Conservation (phyloP, 306 rosid species). For the Myrica gale region DNA sequence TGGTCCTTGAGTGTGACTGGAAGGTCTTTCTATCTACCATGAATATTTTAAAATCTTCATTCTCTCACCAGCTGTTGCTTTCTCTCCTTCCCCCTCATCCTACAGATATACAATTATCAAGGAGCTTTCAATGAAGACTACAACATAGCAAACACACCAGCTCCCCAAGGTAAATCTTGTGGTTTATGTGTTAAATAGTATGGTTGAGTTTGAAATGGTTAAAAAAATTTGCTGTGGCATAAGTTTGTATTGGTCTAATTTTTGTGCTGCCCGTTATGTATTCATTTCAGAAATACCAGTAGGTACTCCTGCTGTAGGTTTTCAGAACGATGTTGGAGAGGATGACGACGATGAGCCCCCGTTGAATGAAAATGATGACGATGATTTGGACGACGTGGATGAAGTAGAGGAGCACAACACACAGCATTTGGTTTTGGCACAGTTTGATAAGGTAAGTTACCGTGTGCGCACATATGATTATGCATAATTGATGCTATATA, state of each 20-base stretch:
- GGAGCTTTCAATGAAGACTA: slow-evolving; percentile 82
- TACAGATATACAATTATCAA: slow-evolving; percentile 86
- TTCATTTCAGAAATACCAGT: slow-evolving; percentile 57
- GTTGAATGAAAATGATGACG: slow-evolving; percentile 91
- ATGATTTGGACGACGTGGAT: slow-evolving; percentile 90
- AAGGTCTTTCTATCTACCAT: not conserved
- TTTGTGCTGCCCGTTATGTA: slow-evolving; percentile 2
- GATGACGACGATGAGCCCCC: slow-evolving; percentile 92
- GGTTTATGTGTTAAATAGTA: slow-evolving; percentile 17
- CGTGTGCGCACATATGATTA: not conserved
- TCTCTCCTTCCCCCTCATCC: slow-evolving; percentile 19
- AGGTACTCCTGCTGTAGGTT: slow-evolving; percentile 70
- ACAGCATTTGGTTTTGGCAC: slow-evolving; percentile 90
- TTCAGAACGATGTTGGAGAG: slow-evolving; percentile 46
- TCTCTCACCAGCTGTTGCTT: slow-evolving; percentile 20
- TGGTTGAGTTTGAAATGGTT: slow-evolving; percentile 16
- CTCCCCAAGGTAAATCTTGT: slow-evolving; percentile 67
- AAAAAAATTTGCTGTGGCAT: not conserved
- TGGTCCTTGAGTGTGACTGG: not conserved
- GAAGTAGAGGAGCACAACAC: slow-evolving; percentile 83
- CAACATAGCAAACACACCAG: slow-evolving; percentile 91
- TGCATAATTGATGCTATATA: not conserved
- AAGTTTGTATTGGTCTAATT: slow-evolving; percentile 4
- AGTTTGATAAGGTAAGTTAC: slow-evolving; percentile 79
- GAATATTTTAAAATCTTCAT: not conserved